Evolutionary conservation across 176 grass and related monocot genomes (phyloP), one percentile per base, ranked within the genome.

Genomic region (Musa beccarii): DNA sequence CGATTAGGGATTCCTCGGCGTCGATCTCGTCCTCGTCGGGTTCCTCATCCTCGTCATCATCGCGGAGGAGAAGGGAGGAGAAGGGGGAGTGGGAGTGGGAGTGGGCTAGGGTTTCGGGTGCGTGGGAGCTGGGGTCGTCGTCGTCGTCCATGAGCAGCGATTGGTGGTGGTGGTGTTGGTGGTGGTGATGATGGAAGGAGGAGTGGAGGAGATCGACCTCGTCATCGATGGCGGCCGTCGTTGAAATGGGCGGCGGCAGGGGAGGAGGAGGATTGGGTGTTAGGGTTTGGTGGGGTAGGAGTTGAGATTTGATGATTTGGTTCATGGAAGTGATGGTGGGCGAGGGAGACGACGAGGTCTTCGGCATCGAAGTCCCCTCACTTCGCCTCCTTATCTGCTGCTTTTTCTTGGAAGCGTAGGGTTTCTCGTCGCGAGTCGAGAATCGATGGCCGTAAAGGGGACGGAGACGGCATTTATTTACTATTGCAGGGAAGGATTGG

Each of bases 101-200:
- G 83, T 77, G 74, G 11, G 71, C 72, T 92, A 81, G 83, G 83
- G 78, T 80, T 81, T 84, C 66, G 16, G 78, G 78, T 57, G 86
- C 79, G 51, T 84, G 79, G 25, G 84, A 84, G 82, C 86, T 84
- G 84, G 83, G 84, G 76, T 86, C 90, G 69, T 87, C 86, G 73
- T 86, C 90, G 81, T 78, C 82, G 8, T 89, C 77, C 66, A 79
- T 69, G 16, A 69, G 84, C 73, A 86, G 90, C 77, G 84, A 81
- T 80, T 59, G 84, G 67, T 73, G 81, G 77, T 76, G 81, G 53
- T 76, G 83, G 75, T 28, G 75, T 22, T 22, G 22, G 22, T 79
- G 84, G 22, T 78, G 82, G 73, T 52, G 76, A 72, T 74, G 34
- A 43, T 76, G 84, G 76, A 67, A 52, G 54, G 74, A 68, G 25